Conservation (phyloP, 306 rosid species). For the Sindora glabra region DNA sequence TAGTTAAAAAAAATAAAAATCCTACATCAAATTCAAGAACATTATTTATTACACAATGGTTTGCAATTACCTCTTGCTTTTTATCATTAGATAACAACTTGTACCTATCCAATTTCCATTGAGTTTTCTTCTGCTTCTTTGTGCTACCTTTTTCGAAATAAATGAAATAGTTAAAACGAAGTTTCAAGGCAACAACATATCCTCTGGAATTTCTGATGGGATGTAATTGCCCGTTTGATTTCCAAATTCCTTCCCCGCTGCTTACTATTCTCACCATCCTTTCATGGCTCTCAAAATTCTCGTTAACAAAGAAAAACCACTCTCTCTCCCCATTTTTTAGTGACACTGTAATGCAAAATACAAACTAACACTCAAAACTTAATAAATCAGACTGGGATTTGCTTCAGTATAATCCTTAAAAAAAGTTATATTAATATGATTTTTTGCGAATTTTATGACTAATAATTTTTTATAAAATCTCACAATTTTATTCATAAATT, state of each 20-base stretch:
- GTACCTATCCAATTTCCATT: background rate
- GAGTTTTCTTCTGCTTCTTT: background rate
- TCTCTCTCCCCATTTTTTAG: background rate
- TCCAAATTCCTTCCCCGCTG: background rate
- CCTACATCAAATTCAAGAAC: too few species aligned
- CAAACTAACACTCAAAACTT: background rate
- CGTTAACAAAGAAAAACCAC: background rate
- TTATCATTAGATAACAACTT: background rate
- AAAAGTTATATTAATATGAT: too few species aligned
- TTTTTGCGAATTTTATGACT: too few species aligned
- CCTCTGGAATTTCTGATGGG: background rate
- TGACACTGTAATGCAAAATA: background rate
- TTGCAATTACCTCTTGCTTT: background rate
- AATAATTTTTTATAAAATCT: too few species aligned
- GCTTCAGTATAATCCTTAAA: too few species aligned
- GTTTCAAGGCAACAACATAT: background rate
- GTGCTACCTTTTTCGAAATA: background rate
- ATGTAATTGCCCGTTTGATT: background rate
- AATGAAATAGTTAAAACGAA: background rate
- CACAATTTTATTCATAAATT: too few species aligned
- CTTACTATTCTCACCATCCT: background rate
- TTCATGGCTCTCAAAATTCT: background rate
- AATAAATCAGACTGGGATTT: too few species aligned
- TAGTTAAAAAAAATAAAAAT: too few species aligned
- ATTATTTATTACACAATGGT: too few species aligned